phyloP scores from a whole-genome alignment of 75 land plant genomes.

The Cryptomeria japonica region DNA sequence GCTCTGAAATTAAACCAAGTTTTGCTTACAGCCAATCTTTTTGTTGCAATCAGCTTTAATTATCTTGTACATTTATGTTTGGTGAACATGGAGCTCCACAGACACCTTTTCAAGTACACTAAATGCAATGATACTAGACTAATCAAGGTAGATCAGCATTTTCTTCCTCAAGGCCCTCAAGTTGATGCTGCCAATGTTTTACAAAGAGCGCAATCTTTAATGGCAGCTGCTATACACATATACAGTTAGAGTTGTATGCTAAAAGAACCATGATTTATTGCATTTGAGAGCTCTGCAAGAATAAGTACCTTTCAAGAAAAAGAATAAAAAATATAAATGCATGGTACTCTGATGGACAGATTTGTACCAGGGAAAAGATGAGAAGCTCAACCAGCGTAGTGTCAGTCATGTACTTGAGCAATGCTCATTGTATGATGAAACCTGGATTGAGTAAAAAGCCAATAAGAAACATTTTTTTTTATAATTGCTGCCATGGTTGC shows the following conservation, averaged over 20 bases:
- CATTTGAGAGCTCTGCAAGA: background rate
- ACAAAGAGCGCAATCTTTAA: background rate
- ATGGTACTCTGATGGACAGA: slow-evolving; percentile 7
- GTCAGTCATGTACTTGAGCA: background rate
- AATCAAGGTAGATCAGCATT: too few species aligned
- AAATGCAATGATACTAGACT: too few species aligned
- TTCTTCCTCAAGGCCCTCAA: too few species aligned
- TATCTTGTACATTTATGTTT: too few species aligned
- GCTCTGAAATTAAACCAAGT: too few species aligned
- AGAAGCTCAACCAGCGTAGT: background rate
- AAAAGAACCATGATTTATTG: background rate
- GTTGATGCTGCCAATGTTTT: too few species aligned
- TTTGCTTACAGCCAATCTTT: too few species aligned
- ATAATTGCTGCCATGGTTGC: slow-evolving; percentile 51
- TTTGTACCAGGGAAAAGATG: background rate
- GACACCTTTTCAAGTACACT: too few species aligned
- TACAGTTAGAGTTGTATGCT: background rate
- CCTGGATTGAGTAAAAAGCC: background rate
- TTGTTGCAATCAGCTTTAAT: too few species aligned
- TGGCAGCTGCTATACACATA: background rate
- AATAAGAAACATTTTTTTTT: background rate
- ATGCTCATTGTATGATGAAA: background rate
- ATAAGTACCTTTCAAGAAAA: background rate
- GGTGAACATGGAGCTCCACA: too few species aligned
- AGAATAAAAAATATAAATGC: background rate